Evolutionary conservation across 192 early-diverging fungal genomes (phyloP).

Genomic region (Powellomyces hirtus): DNA sequence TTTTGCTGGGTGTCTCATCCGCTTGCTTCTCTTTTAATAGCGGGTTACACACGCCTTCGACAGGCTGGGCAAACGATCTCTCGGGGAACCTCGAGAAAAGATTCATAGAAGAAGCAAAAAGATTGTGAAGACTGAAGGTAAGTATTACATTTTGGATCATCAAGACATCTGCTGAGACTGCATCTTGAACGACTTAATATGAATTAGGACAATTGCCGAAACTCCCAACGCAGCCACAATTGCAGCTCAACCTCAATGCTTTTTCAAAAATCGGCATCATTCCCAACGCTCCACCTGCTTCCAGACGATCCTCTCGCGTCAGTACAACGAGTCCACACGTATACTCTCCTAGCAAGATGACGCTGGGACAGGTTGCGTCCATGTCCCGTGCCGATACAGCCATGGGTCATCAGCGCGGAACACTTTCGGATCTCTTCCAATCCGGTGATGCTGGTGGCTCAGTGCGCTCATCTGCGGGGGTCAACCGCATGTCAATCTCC

Average conservation of each 20-base stretch:
- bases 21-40: not conserved
- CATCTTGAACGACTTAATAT: not conserved
- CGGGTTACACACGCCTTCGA: slow-evolving; percentile 10
- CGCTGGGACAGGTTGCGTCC: slow-evolving; percentile 5
- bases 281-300: not conserved
- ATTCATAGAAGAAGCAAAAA: slow-evolving; percentile 18
- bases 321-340: not conserved
- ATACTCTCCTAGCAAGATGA: slow-evolving; percentile 11
- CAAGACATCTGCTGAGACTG: not conserved
- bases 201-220: slow-evolving; percentile 6
- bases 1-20: not conserved
- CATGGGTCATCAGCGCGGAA: not conserved
- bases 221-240: slow-evolving; percentile 13
- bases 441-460: not conserved
- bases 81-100: slow-evolving; percentile 8
- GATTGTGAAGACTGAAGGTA: slow-evolving; percentile 25
- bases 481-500: not conserved
- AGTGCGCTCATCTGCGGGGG: not conserved
- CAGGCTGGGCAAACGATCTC: not conserved
- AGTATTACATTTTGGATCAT: not conserved
- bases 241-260: slow-evolving; percentile 13
- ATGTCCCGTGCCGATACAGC: slow-evolving; percentile 10
- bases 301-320: slow-evolving; percentile 5
- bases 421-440: slow-evolving; percentile 1
- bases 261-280: slow-evolving; percentile 16